Evolutionary conservation across 169 alveolate genomes (phyloP).

Genomic region (Eimeria praecox): DNA sequence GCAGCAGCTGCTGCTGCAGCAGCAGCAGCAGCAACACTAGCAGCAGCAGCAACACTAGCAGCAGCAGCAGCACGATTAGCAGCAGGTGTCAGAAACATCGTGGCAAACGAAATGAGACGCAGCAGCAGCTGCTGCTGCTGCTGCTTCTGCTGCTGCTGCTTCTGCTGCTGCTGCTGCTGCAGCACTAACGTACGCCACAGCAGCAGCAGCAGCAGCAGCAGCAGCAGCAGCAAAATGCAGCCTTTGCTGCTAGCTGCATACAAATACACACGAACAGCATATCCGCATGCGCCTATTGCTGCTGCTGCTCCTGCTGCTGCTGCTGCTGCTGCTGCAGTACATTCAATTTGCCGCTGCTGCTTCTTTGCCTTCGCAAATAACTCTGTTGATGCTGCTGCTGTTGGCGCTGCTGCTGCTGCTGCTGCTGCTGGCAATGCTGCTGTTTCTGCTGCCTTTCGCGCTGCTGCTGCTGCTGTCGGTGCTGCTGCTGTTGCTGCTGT

Average conservation of each 20-base stretch:
- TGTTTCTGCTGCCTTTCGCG: neutral
- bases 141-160: neutral
- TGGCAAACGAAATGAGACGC: neutral
- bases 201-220: neutral
- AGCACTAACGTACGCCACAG: neutral
- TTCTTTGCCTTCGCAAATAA: no score
- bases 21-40: neutral
- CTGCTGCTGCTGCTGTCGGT: neutral
- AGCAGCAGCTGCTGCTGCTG: neutral
- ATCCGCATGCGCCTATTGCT: neutral
- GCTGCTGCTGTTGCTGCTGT: slow-evolving; percentile 2
- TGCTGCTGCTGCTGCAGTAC: neutral
- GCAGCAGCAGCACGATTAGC: neutral
- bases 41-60: neutral
- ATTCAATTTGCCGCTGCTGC: neutral
- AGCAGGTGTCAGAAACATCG: neutral
- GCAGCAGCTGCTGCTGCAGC: neutral
- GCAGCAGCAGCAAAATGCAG: neutral
- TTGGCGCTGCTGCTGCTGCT: neutral
- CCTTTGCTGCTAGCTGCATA: neutral
- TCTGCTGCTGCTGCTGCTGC: neutral
- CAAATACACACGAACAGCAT: neutral
- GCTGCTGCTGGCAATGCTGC: neutral
- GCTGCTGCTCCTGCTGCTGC: neutral
- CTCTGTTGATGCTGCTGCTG: no score